Base-by-base conservation (phyloP, 2,329 filamentous ascomycete species). In the Talaromyces sp. region DNA sequence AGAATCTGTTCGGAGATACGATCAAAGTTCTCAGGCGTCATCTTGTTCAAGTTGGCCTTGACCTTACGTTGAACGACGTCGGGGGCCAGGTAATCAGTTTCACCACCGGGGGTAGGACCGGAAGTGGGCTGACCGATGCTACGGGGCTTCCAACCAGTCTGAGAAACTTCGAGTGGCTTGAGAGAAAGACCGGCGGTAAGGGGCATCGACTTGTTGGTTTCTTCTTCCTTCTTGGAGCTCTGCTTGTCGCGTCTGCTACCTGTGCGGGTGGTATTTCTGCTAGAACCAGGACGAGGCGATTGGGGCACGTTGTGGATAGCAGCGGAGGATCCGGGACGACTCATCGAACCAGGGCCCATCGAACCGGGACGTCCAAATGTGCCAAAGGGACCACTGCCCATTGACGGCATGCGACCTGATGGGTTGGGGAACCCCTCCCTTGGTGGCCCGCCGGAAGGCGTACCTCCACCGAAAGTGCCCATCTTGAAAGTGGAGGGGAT, bases 21-120 rank as follows among this genome's bases (percentile, higher is more conserved):
- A 75, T 96, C 93, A 71, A 99, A 99, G 75, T 98, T 99, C 80
- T 99, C 95, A 0, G 95, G 95, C 0, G 95, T 98, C 95, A 99
- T 98, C 89, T 99, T 99, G 87, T 99, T 99, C 71, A 99, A 83
- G 65, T 91, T 91, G 67, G 92, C 90, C 88, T 99, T 99, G 76
- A 99, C 95, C 88, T 99, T 99, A 70, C 93, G 89, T 81, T 99
- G 95, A 63, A 99, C 95, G 82, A 95, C 87, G 70, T 93, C 91
- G 25, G 95, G 93, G 67, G 96, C 87, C 80, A 98, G 85, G 70
- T 91, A 84, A 58, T 81, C 80, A n/a, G 48, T 5, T 8, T 82
- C 81, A 62, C 79, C 80, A 66, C 80, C 81, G 68, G 80, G 76
- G 64, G 81, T 75, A 66, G 81, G 77, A 62, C 82, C 77, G 64